Evolutionary conservation across 176 grass and related monocot species (phyloP).

Genomic region (Oryza longistaminata): DNA sequence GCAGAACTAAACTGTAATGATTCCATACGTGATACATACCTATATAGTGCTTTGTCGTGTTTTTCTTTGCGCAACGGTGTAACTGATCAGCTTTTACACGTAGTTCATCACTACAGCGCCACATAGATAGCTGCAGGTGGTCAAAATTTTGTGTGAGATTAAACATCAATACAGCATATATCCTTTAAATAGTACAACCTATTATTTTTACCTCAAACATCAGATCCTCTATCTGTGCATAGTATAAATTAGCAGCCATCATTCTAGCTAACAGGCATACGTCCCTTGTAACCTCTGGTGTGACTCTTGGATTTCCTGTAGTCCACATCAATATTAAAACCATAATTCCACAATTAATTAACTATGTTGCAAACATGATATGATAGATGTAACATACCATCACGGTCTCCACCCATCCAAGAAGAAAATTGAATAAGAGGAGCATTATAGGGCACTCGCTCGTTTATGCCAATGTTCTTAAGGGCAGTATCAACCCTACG

Average conservation of each 20-base stretch:
- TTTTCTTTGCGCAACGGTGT: slow-evolving; percentile 70
- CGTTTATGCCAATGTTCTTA: slow-evolving; percentile 92
- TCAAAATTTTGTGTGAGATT: slow-evolving; percentile 29
- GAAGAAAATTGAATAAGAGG: slow-evolving; percentile 96
- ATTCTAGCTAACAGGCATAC: slow-evolving; percentile 95
- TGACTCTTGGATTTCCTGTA: slow-evolving; percentile 95
- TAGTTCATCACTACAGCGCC: slow-evolving; percentile 92
- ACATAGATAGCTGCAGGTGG: slow-evolving; percentile 83
- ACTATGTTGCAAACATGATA: slow-evolving; percentile 22
- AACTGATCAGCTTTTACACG: slow-evolving; percentile 60
- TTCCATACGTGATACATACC: slow-evolving; percentile 57
- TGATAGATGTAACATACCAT: slow-evolving; percentile 53
- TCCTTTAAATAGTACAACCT: neutral
- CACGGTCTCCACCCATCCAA: slow-evolving; percentile 98
- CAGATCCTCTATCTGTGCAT: slow-evolving; percentile 94
- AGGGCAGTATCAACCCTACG: slow-evolving; percentile 89
- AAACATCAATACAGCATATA: slow-evolving; percentile 6
- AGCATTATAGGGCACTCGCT: slow-evolving; percentile 89
- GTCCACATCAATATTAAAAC: slow-evolving; percentile 38
- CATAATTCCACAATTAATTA: neutral
- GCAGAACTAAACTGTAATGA: neutral
- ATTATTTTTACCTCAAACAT: slow-evolving; percentile 87
- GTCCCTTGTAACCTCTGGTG: slow-evolving; percentile 96
- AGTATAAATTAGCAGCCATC: slow-evolving; percentile 95
- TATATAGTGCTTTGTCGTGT: slow-evolving; percentile 90